Conservation (phyloP, 371 early-diverging fungal genomes). For the Syncephalastrum sp. region DNA sequence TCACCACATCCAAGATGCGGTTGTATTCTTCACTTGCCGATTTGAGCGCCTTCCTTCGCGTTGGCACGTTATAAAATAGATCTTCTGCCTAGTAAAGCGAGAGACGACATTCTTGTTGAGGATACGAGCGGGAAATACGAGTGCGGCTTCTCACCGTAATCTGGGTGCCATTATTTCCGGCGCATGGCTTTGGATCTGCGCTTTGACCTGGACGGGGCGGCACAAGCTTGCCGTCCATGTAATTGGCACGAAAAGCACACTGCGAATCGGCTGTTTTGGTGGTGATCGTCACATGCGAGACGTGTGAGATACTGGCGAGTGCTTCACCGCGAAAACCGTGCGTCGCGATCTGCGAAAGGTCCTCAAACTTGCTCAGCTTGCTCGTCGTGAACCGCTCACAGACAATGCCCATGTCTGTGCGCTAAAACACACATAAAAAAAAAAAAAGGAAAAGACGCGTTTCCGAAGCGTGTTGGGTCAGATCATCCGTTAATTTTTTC, state of each 20-base stretch:
- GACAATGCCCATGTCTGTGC: constrained; percentile 80
- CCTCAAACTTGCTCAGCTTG: constrained; percentile 87
- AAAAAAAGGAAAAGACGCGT: constrained; percentile 1
- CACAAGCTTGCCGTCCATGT: constrained; percentile 81
- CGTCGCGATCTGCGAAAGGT: constrained; percentile 83
- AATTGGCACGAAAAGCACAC: constrained; percentile 86
- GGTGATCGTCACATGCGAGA: constrained; percentile 89
- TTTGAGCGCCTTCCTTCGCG: constrained; percentile 79
- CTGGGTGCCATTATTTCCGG: constrained; percentile 91
- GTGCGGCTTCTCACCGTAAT: constrained; percentile 59
- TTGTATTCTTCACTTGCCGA: constrained; percentile 85
- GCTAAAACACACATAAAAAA: too few relatives aligned
- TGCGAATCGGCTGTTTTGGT: constrained; percentile 78
- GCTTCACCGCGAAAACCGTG: constrained; percentile 99
- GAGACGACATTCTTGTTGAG: background rate
- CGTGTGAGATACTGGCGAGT: constrained; percentile 93
- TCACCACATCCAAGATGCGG: constrained; percentile 83
- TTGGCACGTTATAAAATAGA: constrained; percentile 88
- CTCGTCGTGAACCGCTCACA: constrained; percentile 97
- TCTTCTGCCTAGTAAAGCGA: constrained; percentile 72
- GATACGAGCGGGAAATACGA: background rate
- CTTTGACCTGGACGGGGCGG: constrained; percentile 68
- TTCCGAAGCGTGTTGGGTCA: background rate
- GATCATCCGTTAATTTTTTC: background rate
- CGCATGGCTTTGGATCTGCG: constrained; percentile 85